Evolutionary conservation across 805 yeast species (phyloP).

Genomic region (Diddensiella santjacobensis): DNA sequence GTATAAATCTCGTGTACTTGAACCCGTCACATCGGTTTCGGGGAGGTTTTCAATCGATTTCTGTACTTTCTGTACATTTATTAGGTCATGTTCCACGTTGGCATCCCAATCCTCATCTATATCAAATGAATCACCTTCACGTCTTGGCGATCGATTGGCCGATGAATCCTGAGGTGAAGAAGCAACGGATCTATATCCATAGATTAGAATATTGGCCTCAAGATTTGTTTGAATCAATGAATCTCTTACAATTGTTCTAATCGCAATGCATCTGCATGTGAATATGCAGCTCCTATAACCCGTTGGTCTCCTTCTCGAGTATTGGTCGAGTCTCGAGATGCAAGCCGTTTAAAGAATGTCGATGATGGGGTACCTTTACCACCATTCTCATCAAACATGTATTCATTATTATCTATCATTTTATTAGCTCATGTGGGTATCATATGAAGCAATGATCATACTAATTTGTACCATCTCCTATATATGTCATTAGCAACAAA

Average conservation of each 20-base stretch:
- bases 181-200: neutral
- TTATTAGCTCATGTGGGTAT: no score
- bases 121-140: slow-evolving; percentile 44
- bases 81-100: slow-evolving; percentile 43
- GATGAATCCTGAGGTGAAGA: slow-evolving; percentile 2
- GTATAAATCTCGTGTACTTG: slow-evolving; percentile 12
- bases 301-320: neutral
- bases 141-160: neutral
- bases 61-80: slow-evolving; percentile 12
- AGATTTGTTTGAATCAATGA: neutral
- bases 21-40: slow-evolving; percentile 15
- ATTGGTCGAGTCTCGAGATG: slow-evolving; percentile 10
- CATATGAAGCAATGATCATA: slow-evolving; percentile 14
- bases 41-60: slow-evolving; percentile 26
- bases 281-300: slow-evolving; percentile 49
- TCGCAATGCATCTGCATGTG: slow-evolving; percentile 44
- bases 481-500: neutral
- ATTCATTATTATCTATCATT: slow-evolving; percentile 40
- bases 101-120: slow-evolving; percentile 94
- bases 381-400: slow-evolving; percentile 63
- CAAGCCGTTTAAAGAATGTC: slow-evolving; percentile 43
- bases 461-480: slow-evolving; percentile 42
- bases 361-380: slow-evolving; percentile 61
- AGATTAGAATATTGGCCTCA: no score
- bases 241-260: slow-evolving; percentile 16